A percentile compares a stretch with the other conserved stretches of the same genome.
Evolutionary conservation across 805 yeast genomes (phyloP).

Genomic region (Ogataea trehaloabstinens): DNA sequence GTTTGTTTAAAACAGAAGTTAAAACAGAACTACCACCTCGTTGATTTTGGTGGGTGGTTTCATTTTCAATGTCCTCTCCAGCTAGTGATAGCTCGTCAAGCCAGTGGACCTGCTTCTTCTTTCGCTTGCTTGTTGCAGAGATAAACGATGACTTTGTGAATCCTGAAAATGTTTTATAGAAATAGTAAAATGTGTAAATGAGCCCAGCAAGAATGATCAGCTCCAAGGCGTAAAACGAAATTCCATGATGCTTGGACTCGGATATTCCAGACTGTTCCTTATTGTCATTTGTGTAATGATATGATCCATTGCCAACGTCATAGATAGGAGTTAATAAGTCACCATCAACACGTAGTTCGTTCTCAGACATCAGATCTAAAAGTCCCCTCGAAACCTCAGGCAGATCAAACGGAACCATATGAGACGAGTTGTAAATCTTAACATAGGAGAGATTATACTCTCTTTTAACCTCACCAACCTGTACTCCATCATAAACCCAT

Average conservation of each 20-base stretch:
- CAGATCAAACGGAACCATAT: constrained; percentile 89
- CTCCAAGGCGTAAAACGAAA: constrained; percentile 25
- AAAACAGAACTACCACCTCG: constrained; percentile 11
- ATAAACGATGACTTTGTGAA: constrained; percentile 21
- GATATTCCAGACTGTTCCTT: background rate
- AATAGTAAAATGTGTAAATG: constrained; percentile 21
- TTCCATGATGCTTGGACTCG: constrained; percentile 6
- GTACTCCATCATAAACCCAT: constrained; percentile 44
- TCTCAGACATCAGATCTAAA: constrained; percentile 48
- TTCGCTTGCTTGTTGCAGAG: constrained; percentile 20
- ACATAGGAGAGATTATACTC: constrained; percentile 78
- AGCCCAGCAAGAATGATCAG: constrained; percentile 20
- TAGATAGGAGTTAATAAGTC: constrained; percentile 29
- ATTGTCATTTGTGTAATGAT: constrained; percentile 7
- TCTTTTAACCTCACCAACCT: constrained; percentile 38
- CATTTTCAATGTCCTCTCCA: constrained; percentile 7
- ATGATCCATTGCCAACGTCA: constrained; percentile 13
- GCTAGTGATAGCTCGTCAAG: constrained; percentile 22
- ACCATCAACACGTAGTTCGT: constrained; percentile 26
- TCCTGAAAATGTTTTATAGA: constrained; percentile 22
- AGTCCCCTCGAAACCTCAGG: constrained; percentile 70
- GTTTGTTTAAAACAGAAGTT: constrained; percentile 23
- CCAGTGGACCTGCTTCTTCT: constrained; percentile 37
- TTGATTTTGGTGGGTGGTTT: background rate
- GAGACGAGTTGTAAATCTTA: constrained; percentile 73